Percentiles rank a stretch among this genome's conserved stretches.
phyloP scores from a whole-genome alignment of 2,329 filamentous ascomycete genomes.

The Pyrenochaeta sp. region DNA sequence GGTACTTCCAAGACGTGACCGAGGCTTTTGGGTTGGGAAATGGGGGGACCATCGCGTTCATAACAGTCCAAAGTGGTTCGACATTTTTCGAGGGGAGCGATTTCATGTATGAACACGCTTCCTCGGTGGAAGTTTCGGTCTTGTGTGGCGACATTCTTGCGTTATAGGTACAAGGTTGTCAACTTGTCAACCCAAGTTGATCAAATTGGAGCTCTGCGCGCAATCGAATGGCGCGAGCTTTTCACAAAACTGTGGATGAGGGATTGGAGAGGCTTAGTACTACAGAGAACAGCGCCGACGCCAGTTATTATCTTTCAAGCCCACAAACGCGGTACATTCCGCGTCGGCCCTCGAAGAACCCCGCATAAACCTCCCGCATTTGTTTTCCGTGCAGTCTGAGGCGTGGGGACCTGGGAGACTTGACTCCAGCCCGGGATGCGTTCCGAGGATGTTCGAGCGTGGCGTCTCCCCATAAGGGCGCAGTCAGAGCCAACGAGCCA shows the following conservation, averaged over 20 bases:
- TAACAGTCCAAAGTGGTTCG: slow-evolving; percentile 15
- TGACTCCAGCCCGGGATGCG: neutral
- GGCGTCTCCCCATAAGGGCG: neutral
- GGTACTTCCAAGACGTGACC: slow-evolving; percentile 12
- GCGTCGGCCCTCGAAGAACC: neutral
- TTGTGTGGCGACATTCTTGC: neutral
- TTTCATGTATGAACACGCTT: slow-evolving; percentile 6
- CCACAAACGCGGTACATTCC: neutral
- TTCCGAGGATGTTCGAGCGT: neutral
- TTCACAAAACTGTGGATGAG: neutral
- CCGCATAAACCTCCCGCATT: neutral
- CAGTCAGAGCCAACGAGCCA: too few relatives aligned
- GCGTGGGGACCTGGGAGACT: neutral
- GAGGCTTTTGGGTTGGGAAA: slow-evolving; percentile 14
- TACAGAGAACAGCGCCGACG: neutral
- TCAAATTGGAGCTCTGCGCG: neutral
- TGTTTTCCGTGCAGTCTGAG: neutral
- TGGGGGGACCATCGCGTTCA: slow-evolving; percentile 17
- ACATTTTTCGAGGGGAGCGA: slow-evolving; percentile 18
- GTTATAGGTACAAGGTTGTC: neutral
- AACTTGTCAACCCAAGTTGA: neutral
- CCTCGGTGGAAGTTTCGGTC: neutral
- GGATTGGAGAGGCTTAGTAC: neutral
- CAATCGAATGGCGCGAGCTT: neutral
- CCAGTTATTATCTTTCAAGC: neutral